A percentile compares a stretch with the other conserved stretches of the same genome.
Conservation (phyloP, 2,329 filamentous ascomycete species). For the Colletotrichum karsti region DNA sequence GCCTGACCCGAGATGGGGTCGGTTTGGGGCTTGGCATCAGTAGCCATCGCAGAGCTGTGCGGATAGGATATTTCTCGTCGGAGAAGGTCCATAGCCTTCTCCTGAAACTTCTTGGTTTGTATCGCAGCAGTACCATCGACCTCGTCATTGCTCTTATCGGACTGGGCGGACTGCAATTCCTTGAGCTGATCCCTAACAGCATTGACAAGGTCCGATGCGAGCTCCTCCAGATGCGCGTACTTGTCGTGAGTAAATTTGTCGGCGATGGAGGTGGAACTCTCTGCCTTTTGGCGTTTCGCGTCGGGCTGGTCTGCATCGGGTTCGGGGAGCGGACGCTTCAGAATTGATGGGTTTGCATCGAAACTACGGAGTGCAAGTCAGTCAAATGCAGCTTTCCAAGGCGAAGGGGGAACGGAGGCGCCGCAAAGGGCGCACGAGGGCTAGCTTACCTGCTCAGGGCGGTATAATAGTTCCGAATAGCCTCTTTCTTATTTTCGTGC, state of each 20-base stretch:
- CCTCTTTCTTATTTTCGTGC: conserved; percentile 40
- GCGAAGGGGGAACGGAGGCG: not conserved
- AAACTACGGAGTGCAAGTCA: conserved; percentile 52
- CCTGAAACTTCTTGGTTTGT: conserved; percentile 65
- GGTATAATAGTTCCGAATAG: conserved; percentile 48
- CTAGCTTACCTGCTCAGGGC: conserved; percentile 47
- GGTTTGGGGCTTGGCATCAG: conserved; percentile 46
- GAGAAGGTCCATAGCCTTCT: conserved; percentile 69
- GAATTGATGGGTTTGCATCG: conserved; percentile 62
- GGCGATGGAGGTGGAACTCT: conserved; percentile 51
- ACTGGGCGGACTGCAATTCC: conserved; percentile 49
- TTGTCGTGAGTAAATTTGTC: conserved; percentile 60
- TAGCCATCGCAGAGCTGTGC: conserved; percentile 41
- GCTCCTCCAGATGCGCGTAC: conserved; percentile 71
- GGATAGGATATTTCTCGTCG: conserved; percentile 67
- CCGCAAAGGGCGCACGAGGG: conserved; percentile 6
- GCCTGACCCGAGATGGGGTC: conserved; percentile 49
- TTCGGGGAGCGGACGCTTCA: conserved; percentile 61
- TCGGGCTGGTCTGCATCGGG: conserved; percentile 58
- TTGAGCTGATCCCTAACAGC: conserved; percentile 57
- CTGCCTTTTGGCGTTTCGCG: conserved; percentile 68
- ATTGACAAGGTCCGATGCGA: conserved; percentile 65
- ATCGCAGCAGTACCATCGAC: conserved; percentile 45
- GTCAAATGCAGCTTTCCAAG: conserved; percentile 26
- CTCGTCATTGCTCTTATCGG: conserved; percentile 36